These are phyloP conservation scores for Rhizopus delemar DNA, from an alignment of 371 early-diverging fungal species.

Conservation along the genomic window DNA sequence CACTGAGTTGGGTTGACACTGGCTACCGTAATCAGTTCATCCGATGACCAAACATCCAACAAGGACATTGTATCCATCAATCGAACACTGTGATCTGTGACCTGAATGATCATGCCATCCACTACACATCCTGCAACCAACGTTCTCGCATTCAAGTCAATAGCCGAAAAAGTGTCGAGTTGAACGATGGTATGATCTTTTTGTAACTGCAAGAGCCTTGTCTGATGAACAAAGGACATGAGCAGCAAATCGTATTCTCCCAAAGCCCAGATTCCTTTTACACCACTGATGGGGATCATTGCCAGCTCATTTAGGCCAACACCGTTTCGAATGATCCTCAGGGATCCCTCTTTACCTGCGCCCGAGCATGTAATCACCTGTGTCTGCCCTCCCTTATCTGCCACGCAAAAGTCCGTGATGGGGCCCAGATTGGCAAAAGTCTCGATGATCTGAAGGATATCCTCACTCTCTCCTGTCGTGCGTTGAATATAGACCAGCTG, in stretches of 20 bases:
- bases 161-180: slow-evolving; percentile 29
- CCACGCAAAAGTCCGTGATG: slow-evolving; percentile 82
- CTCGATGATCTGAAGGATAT: slow-evolving; percentile 51
- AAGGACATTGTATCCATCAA: slow-evolving; percentile 38
- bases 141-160: slow-evolving; percentile 41
- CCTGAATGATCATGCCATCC: slow-evolving; percentile 38
- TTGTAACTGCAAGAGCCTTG: slow-evolving; percentile 34
- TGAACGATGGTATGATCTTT: slow-evolving; percentile 35
- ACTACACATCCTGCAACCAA: slow-evolving; percentile 39
- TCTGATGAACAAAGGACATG: slow-evolving; percentile 61
- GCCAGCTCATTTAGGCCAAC: slow-evolving; percentile 82
- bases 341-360: slow-evolving; percentile 69
- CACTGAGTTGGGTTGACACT: slow-evolving; percentile 63
- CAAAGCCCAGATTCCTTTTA: slow-evolving; percentile 77
- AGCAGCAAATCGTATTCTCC: slow-evolving; percentile 53
- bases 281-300: slow-evolving; percentile 65
- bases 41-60: slow-evolving; percentile 60
- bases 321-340: slow-evolving; percentile 88
- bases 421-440: slow-evolving; percentile 81
- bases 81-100: slow-evolving; percentile 44
- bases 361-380: slow-evolving; percentile 91
- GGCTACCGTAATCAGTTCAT: slow-evolving; percentile 61
- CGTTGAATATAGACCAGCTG: slow-evolving; percentile 65
- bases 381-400: slow-evolving; percentile 75
- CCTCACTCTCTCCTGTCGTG: slow-evolving; percentile 23